phyloP scores from a whole-genome alignment of 306 rosid species.

The Sesbania bispinosa region DNA sequence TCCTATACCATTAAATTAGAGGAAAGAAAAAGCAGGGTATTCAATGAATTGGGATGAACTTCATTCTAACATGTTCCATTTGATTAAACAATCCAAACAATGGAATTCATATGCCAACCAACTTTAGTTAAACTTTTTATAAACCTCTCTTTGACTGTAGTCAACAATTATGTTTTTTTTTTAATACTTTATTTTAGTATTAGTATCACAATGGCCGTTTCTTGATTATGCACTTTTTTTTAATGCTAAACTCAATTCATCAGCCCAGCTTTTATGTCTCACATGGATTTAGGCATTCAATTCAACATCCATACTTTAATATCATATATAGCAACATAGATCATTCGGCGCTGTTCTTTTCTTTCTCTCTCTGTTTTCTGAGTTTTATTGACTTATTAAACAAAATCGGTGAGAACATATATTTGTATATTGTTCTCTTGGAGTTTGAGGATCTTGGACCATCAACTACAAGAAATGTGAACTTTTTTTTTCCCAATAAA shows the following conservation, averaged over 20 bases:
- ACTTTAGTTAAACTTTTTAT: conserved; percentile 33
- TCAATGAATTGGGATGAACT: no score
- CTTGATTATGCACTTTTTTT: conserved; percentile 24
- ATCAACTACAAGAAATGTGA: conserved; percentile 2
- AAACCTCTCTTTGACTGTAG: conserved; percentile 32
- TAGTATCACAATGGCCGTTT: conserved; percentile 25
- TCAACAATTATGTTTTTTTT: background rate
- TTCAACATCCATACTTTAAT: conserved; percentile 21
- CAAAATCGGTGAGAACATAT: conserved; percentile 22
- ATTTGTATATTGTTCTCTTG: conserved; percentile 24
- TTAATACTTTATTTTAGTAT: background rate
- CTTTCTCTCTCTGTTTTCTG: background rate
- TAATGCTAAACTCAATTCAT: conserved; percentile 17
- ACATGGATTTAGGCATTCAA: conserved; percentile 27
- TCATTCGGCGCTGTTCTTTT: conserved; percentile 20
- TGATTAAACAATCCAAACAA: no score
- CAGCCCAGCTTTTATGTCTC: conserved; percentile 29
- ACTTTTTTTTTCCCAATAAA: background rate
- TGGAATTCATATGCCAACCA: conserved; percentile 21
- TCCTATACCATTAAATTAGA: no score
- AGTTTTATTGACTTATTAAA: conserved; percentile 12
- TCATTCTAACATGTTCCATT: no score
- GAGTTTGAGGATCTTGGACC: conserved; percentile 34
- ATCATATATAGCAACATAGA: conserved; percentile 26
- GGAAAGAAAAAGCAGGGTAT: no score